Percentiles rank a stretch among this genome's conserved stretches.
Evolutionary conservation across 495 filamentous ascomycete species (phyloP).

Genomic region (Rhypophila decipiens): DNA sequence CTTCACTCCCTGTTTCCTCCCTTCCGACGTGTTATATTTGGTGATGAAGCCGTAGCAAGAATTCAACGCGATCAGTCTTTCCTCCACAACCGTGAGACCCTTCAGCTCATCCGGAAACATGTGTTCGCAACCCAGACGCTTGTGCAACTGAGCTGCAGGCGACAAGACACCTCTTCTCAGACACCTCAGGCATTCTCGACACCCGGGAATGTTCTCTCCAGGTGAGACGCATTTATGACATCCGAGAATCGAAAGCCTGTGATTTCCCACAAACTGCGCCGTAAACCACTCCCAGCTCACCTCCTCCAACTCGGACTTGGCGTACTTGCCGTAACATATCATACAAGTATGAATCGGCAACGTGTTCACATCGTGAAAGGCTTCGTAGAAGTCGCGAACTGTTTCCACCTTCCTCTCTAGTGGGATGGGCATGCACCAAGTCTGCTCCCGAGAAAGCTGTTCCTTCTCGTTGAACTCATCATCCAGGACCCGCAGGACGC

Average conservation of each 20-base stretch:
- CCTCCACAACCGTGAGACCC: slow-evolving; percentile 4
- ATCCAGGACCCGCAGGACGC: background rate
- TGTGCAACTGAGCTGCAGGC: background rate
- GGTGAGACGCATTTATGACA: background rate
- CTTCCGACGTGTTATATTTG: slow-evolving; percentile 2
- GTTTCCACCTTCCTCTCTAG: background rate
- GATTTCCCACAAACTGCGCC: background rate
- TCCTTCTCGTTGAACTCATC: background rate
- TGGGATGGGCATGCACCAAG: background rate
- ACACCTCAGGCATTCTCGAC: background rate
- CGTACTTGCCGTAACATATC: background rate
- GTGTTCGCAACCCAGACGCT: background rate
- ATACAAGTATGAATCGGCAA: background rate
- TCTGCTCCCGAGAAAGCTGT: background rate
- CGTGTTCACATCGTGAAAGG: background rate
- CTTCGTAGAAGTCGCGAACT: background rate
- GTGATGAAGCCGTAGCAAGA: slow-evolving; percentile 9
- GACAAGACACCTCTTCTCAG: background rate
- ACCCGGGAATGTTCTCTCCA: background rate
- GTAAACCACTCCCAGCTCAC: background rate
- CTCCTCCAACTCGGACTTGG: background rate
- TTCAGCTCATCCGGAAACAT: slow-evolving; percentile 2
- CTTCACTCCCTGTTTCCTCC: slow-evolving; percentile 1
- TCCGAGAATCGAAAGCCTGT: background rate
- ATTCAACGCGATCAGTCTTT: slow-evolving; percentile 7